Evolutionary conservation across 805 yeast species (phyloP).

Genomic region (Lipomyces japonicus): DNA sequence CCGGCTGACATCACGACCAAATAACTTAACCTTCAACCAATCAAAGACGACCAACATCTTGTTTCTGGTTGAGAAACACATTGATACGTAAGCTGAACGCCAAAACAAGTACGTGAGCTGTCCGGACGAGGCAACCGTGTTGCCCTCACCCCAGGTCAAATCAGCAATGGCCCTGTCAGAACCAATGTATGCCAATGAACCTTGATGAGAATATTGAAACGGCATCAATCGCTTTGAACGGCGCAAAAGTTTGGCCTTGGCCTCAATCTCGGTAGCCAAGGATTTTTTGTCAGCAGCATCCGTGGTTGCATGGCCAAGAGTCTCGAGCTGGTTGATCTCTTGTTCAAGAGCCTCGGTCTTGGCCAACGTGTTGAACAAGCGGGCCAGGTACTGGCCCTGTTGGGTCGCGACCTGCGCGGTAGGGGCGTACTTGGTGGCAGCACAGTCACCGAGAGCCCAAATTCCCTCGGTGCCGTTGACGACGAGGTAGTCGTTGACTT

Average conservation of each 20-base stretch:
- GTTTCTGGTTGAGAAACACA: slow-evolving; percentile 87
- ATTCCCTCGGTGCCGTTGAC: slow-evolving; percentile 80
- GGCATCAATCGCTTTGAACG: slow-evolving; percentile 43
- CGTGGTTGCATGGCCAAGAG: slow-evolving; percentile 35
- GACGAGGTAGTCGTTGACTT: slow-evolving; percentile 76
- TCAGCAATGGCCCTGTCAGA: slow-evolving; percentile 90
- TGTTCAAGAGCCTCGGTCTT: slow-evolving; percentile 36
- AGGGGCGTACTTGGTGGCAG: slow-evolving; percentile 83
- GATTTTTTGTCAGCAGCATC: slow-evolving; percentile 37
- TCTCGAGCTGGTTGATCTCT: slow-evolving; percentile 42
- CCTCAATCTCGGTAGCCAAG: slow-evolving; percentile 46
- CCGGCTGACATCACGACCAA: slow-evolving; percentile 92
- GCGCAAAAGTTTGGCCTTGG: slow-evolving; percentile 42
- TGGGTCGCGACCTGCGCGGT: slow-evolving; percentile 98
- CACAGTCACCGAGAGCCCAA: slow-evolving; percentile 92
- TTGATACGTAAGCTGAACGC: slow-evolving; percentile 89
- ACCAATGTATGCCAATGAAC: slow-evolving; percentile 92
- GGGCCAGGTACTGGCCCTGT: slow-evolving; percentile 80
- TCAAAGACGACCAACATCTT: slow-evolving; percentile 81
- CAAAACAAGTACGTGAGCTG: slow-evolving; percentile 85
- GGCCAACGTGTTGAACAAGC: slow-evolving; percentile 49
- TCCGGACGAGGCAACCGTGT: slow-evolving; percentile 78
- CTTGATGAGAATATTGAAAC: slow-evolving; percentile 82
- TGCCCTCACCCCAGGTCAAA: slow-evolving; percentile 60
- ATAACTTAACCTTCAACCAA: slow-evolving; percentile 81